Evolutionary conservation across 306 rosid genomes (phyloP), one percentile per base, ranked within the genome.

Genomic region (Crataegus laevigata): DNA sequence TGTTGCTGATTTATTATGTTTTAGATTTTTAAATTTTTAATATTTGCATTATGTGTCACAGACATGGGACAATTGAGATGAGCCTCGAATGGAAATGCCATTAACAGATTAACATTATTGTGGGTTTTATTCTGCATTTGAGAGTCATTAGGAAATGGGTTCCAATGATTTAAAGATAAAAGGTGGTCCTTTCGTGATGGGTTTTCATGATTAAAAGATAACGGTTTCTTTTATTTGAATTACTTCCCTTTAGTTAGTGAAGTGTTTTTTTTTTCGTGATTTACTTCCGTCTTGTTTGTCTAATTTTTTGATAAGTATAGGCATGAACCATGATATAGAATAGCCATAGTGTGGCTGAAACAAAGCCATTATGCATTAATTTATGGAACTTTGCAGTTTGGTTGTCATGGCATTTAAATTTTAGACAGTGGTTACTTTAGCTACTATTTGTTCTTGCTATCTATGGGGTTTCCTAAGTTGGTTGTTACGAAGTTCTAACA

Each of bases 101-200:
- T 67, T 47, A 42, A 29, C 68, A 77, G 69, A 71, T 69, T 22
- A 45, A 71, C 36, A 8, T 24, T 32, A 40, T 17, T 66, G 77
- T 28, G 73, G 77, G 65, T 32, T 74, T 81, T 65, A 18, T 54
- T 54, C 21, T 62, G 77, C 54, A 63, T 69, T 62, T 70, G 50
- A 47, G 55, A 55, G 59, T 40, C 47, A 70, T 64, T 43, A 45
- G 58, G 47, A 66, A 34, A 71, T 54, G 78, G 76, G 69, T 76
- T 80, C 67, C 58, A 21, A 65, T 79, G 73, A 82, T 85, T 80
- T 38, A 12, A 74, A 70, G 60, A 25, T 32, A 58, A 55, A 79
- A 75, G 58, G 13, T 42, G 67, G 60, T 30, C 22, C 79, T 45
- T 42, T 62, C 36, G 50, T n/a, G n/a, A n/a, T n/a, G n/a, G n/a